Evolutionary conservation across 345 rosid genomes (phyloP).

Genomic region (Hevea brasiliensis): DNA sequence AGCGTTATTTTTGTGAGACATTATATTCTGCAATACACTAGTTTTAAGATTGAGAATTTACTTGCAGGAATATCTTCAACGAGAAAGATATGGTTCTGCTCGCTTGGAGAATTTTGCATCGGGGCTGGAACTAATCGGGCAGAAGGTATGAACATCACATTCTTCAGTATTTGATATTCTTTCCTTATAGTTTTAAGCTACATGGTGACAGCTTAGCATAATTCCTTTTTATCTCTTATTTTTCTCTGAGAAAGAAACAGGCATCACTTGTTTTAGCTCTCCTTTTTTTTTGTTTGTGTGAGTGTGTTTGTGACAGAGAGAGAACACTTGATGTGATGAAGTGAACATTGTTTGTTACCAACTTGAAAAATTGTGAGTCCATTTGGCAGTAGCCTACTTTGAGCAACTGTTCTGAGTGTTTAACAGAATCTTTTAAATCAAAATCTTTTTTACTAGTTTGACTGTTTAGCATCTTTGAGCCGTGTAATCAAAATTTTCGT

Average conservation of each 20-base stretch:
- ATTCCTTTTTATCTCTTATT: not conserved
- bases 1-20: not conserved
- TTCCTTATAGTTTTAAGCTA: not conserved
- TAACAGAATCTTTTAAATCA: not conserved
- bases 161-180: constrained; percentile 3
- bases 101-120: constrained; percentile 88
- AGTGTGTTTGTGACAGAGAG: not conserved
- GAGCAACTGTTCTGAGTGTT: not conserved
- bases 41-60: constrained; percentile 10
- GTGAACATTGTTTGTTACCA: not conserved
- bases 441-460: not conserved
- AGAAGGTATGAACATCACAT: constrained; percentile 52
- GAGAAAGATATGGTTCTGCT: constrained; percentile 84
- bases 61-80: constrained; percentile 89
- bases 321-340: not conserved
- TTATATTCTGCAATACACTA: constrained; percentile 12
- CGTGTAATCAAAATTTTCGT: not conserved
- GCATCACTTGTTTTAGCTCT: too few relatives aligned
- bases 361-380: not conserved
- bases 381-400: not conserved
- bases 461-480: not conserved
- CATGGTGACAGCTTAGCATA: not conserved
- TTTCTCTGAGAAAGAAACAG: too few relatives aligned
- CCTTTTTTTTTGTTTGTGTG: too few relatives aligned
- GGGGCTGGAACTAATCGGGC: constrained; percentile 85